These are phyloP conservation scores for Ophioceras dolichostomum DNA, from an alignment of 2,329 filamentous ascomycete genomes.

Conservation along the genomic window DNA sequence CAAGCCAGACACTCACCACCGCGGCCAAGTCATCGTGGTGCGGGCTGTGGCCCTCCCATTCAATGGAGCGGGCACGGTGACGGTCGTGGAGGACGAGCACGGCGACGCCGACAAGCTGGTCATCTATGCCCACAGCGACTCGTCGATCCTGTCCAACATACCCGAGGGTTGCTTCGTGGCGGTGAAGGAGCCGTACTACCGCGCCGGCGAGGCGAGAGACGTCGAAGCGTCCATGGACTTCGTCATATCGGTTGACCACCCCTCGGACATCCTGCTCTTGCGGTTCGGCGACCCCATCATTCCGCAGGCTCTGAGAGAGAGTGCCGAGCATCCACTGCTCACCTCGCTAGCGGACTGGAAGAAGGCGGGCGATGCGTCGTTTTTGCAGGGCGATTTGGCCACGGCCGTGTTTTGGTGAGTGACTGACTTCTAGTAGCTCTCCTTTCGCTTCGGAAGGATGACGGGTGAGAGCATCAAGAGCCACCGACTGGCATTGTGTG, in stretches of 20 bases:
- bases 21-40: conserved; percentile 18
- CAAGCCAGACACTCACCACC: conserved; percentile 19
- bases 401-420: conserved; percentile 19
- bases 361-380: conserved; percentile 11
- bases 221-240: not conserved
- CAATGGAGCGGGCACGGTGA: conserved; percentile 19
- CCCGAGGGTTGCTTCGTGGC: conserved; percentile 19
- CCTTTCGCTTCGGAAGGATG: no score
- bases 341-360: conserved; percentile 2
- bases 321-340: not conserved
- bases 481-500: no score
- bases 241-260: conserved; percentile 23
- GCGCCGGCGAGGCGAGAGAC: not conserved
- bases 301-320: conserved; percentile 6
- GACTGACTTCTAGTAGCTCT: no score
- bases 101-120: conserved; percentile 23
- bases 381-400: conserved; percentile 18
- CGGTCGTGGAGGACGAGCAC: conserved; percentile 21
- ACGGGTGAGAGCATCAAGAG: no score
- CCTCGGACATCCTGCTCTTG: conserved; percentile 18
- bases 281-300: conserved; percentile 17
- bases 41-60: conserved; percentile 17
- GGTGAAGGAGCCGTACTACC: conserved; percentile 24
- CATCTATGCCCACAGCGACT: conserved; percentile 22
- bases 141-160: conserved; percentile 16